Base-by-base conservation (phyloP, 768 basidiomycete species). In the Tylopilus subfusipes region DNA sequence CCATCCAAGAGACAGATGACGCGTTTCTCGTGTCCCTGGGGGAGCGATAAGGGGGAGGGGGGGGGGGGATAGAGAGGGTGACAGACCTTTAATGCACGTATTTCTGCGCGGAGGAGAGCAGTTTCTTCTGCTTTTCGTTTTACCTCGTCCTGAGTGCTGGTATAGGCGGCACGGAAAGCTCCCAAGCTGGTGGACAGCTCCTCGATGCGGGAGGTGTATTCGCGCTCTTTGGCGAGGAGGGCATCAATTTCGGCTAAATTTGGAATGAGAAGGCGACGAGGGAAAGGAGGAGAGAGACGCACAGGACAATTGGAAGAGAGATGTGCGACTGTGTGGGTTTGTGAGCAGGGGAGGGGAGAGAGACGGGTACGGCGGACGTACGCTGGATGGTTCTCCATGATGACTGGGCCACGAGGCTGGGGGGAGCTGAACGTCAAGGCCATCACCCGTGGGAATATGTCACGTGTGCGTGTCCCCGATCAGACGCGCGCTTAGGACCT, bases 1-100 rank as follows among this genome's bases (percentile, higher is more conserved):
- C 86, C 86, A 54, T 88, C 86, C 54, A 88, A 70, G 43, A 88
- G 70, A 34, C 77, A 72, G 38, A 76, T 66, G 46, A 73, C 67
- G 29, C 75, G 74, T 46, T 66, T 65, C 36, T 73, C 72, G n/a
- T 63, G 60, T 9, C 58, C 66, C 63, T 61, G 53, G 29, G 24
- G 39, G 25, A 25, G 36, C 33, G 33, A 42, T 38, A 16, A 54
- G 52, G 5, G 36, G 7, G 49, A n/a, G 25, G 0, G 18, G 22
- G 25, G 0, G 18, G 22, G 45, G 5, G 12, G 38, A 24, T 43
- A 24, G 29, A 16, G 34, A 3, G 30, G 6, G 4, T 22, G 11
- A 30, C 19, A 19, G 19, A 73, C 71, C 58, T 67, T 71, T 47
- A 70, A 40, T 1, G 62, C 52, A 27, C 55, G 59, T 24, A 71